Base-by-base conservation (phyloP, 371 early-diverging fungal genomes). In the Lichtheimia ornata region DNA sequence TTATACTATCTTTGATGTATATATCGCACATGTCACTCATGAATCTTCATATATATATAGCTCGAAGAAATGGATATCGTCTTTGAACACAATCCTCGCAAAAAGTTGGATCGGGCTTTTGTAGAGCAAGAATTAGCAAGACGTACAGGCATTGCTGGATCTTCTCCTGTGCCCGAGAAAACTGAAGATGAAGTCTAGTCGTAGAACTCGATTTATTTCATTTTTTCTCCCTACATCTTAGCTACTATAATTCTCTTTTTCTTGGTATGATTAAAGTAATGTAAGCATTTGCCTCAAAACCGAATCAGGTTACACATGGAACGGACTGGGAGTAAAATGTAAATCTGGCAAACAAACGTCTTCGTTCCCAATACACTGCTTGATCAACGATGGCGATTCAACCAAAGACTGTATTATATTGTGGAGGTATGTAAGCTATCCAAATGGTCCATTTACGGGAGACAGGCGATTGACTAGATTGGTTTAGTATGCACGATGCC, bases 401-500 rank as follows among this genome's bases (percentile, higher is more conserved):
- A 68, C 66, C 72, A 25, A 62, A 66, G 41, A 59, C 70, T 45
- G 74, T 82, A 41, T 69, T 71, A 49, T 79, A 79, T 64, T 82
- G 83, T 63, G 74, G 70, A 61, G 72, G 83, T 82, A 79, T 35
- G 35, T 11, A 65, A 70, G 62, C 11, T 13, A 17, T 44, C 12
- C 7, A 9, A n/a, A 14, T 58, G 24, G 44, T n/a, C 17, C 42
- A 52, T n/a, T 18, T 18, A 52, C 51, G 41, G 20, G 24, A 55
- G n/a, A 30, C 43, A 24, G 5, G 4, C 3, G 13, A 4, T 44
- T 43, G 22, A 22, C 5, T 27, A 13, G 54, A 42, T 54, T 27
- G 6, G 0, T 9, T 7, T 65, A 85, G 85, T 85, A 35, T 85
- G 85, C 57, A 73, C 86, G 5, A 76, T 86, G 75, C 84, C 83